Evolutionary conservation across 2,329 filamentous ascomycete genomes (phyloP), one percentile per base, ranked within the genome.

Genomic region (Fusarium citri): DNA sequence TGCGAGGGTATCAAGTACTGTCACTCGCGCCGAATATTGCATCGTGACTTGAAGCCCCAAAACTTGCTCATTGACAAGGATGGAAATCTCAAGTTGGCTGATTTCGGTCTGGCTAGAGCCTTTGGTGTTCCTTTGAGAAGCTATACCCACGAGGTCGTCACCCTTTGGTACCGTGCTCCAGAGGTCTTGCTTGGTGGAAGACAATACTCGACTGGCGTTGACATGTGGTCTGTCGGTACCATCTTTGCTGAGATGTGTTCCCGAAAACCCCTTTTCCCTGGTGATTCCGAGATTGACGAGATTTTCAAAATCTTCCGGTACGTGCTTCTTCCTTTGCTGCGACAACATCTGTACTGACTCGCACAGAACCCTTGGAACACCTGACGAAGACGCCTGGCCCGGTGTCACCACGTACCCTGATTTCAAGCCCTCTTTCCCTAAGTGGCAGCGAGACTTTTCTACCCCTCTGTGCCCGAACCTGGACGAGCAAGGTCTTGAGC

Each of bases 231-330:
- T 31, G 90, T 94, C 47, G 94, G 94, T 64, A 96, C 94, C 79
- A 97, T 97, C 80, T 97, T 97, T 78, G 94, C 94, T 15, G 94
- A 97, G 81, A 97, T 97, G 94, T 97, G 93, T 81, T 97, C 94
- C 2, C 89, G 93, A 76, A 97, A 97, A 82, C 94, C 94, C 4
- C 85, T 97, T 40, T 97, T 97, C 85, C 94, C 94, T 16, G 94
- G 94, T 53, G 94, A 97, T 78, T 96, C 93, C 90, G 81, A 83
- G 31, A 82, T 82, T 73, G 81, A 83, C 59, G 80, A 83, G 70
- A 83, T 82, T 63, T 82, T 83, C 72, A 82, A 80, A 49, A 82
- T 83, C 78, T 97, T 97, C 89, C 89, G 91, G 93, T 94, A 83
- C 74, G 85, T 75, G 4, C 2, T 1, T 3, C 3, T 3, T 8